These are phyloP conservation scores for Stevia rebaudiana DNA, from an alignment of 140 eudicot species.

Conservation along the genomic window DNA sequence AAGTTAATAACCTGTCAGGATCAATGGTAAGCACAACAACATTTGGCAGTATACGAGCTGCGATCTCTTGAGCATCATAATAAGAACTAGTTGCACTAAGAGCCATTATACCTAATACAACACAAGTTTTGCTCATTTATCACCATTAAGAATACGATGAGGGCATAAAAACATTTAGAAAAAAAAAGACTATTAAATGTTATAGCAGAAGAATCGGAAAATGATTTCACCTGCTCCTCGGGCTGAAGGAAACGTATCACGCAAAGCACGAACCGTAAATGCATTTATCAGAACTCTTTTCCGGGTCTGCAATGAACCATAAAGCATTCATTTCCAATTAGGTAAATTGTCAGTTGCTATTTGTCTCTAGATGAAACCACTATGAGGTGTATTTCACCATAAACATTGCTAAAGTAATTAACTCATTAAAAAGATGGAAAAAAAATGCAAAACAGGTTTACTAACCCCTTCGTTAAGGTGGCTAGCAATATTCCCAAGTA, in stretches of 20 bases:
- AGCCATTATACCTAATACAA: conserved; percentile 86
- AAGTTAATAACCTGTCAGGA: conserved; percentile 93
- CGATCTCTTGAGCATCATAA: conserved; percentile 85
- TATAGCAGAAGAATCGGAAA: conserved; percentile 1
- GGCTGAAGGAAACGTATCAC: conserved; percentile 93
- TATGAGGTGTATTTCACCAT: conserved; percentile 11
- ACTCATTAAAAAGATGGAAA: not conserved
- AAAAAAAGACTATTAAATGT: not conserved
- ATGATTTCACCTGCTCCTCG: conserved; percentile 79
- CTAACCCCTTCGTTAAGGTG: conserved; percentile 98
- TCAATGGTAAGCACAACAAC: conserved; percentile 88
- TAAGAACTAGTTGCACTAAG: conserved; percentile 80
- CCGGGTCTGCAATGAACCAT: conserved; percentile 58
- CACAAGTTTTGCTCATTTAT: conserved; percentile 15
- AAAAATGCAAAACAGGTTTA: conserved; percentile 15
- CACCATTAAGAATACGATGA: not conserved
- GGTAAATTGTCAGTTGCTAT: not conserved
- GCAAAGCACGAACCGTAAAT: conserved; percentile 93
- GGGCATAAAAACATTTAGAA: not conserved
- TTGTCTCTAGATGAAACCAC: conserved; percentile 9
- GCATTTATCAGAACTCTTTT: conserved; percentile 96
- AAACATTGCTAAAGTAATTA: not conserved
- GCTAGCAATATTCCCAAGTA: conserved; percentile 93
- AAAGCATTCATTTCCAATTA: conserved; percentile 17
- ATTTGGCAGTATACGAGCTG: conserved; percentile 83